Percentiles rank a stretch among this genome's conserved stretches.
Conservation (phyloP, 2,329 filamentous ascomycete species). For the Didymella pomorum region DNA sequence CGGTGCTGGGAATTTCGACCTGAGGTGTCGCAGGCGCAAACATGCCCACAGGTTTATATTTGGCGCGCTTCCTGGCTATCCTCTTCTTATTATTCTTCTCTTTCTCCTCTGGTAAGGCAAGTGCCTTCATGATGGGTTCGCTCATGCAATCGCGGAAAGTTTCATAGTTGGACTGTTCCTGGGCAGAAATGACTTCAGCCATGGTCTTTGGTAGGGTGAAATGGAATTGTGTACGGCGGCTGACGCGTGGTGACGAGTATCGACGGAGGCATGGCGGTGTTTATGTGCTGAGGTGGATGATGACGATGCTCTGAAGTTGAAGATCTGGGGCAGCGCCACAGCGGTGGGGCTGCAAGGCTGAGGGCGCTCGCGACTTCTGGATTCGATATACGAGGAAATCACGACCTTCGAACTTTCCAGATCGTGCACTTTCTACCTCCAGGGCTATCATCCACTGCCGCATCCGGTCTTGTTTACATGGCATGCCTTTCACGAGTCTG, state of each 20-base stretch:
- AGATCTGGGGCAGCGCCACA: slow-evolving; percentile 27
- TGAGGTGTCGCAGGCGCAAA: slow-evolving; percentile 14
- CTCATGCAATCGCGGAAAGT: slow-evolving; percentile 79
- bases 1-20: slow-evolving; percentile 3
- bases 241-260: slow-evolving; percentile 12
- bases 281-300: slow-evolving; percentile 27
- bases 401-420: slow-evolving; percentile 1
- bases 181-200: slow-evolving; percentile 43
- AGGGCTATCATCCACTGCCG: too few species aligned
- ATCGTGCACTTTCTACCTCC: not conserved
- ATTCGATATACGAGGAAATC: slow-evolving; percentile 3
- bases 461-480: too few species aligned
- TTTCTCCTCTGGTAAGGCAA: slow-evolving; percentile 56
- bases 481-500: too few species aligned
- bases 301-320: slow-evolving; percentile 33
- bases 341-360: slow-evolving; percentile 21
- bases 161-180: slow-evolving; percentile 65
- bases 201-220: slow-evolving; percentile 25
- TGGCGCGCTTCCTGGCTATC: slow-evolving; percentile 42
- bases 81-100: slow-evolving; percentile 56
- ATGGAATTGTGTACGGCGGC: not conserved
- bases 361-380: slow-evolving; percentile 25
- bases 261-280: slow-evolving; percentile 23
- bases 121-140: slow-evolving; percentile 70
- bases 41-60: slow-evolving; percentile 28